Evolutionary conservation across 177 flowering plant genomes (phyloP), one percentile per base, ranked within the genome.

Genomic region (Vitis hybrid): DNA sequence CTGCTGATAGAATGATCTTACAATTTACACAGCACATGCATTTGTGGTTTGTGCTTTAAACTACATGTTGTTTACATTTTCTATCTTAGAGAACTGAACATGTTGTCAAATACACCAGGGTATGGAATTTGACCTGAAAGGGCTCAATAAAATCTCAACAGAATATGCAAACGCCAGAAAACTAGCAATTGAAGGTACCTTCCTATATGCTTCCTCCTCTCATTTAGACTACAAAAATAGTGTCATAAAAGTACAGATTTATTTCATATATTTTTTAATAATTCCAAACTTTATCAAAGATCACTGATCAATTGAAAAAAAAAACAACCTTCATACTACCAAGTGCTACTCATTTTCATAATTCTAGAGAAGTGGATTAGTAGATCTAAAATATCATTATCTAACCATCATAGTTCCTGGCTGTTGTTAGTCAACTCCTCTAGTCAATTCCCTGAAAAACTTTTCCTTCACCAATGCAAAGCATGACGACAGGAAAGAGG

Each of bases 141-240:
- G 55, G 54, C 79, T 92, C 12, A 80, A 82, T 82, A 85, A 86
- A 67, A 70, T 81, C 66, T 87, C 93, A 46, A 64, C 81, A 54
- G 91, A 86, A 50, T 92, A 93, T 85, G 88, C 84, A 48, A 70
- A 71, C 32, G 90, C 90, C 21, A 92, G 89, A 83, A 85, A 89
- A 71, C 70, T 77, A 35, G 91, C 94, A 21, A 79, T 91, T 58
- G 73, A 74, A 67, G 97, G 97, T 91, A 86, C 56, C 30, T 66
- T 64, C 11, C 2, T 30, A 49, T 69, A 10, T 54, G 30, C 63
- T 30, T 63, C 50, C 67, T 24, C n/a, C 48, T 2, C 27, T 61
- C 50, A 61, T 20, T 10, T 58, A 41, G 46, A 41, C 46, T 41
- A 41, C 46, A 41, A 41, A 35, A 7, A 15, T 15, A 14, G 1